Base-by-base conservation (phyloP, 2,329 filamentous ascomycete genomes). In the Cytospora schulzeri region DNA sequence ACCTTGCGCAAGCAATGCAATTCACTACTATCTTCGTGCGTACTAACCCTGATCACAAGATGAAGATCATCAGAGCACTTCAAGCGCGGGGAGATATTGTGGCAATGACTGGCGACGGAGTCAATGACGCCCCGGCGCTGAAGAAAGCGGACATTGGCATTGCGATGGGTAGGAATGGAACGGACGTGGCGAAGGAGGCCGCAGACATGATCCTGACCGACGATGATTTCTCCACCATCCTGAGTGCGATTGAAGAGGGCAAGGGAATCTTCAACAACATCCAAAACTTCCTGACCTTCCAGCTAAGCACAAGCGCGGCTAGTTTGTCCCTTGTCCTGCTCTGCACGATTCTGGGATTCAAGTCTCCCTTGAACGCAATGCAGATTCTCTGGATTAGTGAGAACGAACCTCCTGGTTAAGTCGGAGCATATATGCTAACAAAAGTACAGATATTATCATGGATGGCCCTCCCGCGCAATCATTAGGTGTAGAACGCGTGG, bases 231-330 rank as follows among this genome's bases (percentile, higher is more conserved):
- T 91, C 90, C 0, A 95, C 92, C 6, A 99, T 99, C 68, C 83
- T 99, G 14, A 91, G 89, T 66, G 95, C 95, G 33, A 99, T 99
- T 67, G 95, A 99, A 76, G 95, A 99, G 79, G 96, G 95, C 77
- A 99, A 99, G 77, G 95, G 93, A 62, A 99, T 99, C 70, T 99
- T 99, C 79, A 97, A 95, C 84, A 99, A 99, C 76, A 98, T 99
- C 70, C 95, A 99, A 75, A 99, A 99, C 77, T 99, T 99, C 79
- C 85, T 99, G 68, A 98, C 95, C 0, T 99, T 99, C 78, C 96
- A 99, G 80, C 85, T 99, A 64, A 97, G 93, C 77, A 99, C 95
- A 56, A 97, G 93, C 75, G 95, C 96, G 24, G 95, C 96, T 62
- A 93, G 95, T 67, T 81, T 99, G 69, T 92, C 91, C 64, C 83